Conservation (phyloP, 1,284 basidiomycete genomes). For the Pseudozyma thailandica region DNA sequence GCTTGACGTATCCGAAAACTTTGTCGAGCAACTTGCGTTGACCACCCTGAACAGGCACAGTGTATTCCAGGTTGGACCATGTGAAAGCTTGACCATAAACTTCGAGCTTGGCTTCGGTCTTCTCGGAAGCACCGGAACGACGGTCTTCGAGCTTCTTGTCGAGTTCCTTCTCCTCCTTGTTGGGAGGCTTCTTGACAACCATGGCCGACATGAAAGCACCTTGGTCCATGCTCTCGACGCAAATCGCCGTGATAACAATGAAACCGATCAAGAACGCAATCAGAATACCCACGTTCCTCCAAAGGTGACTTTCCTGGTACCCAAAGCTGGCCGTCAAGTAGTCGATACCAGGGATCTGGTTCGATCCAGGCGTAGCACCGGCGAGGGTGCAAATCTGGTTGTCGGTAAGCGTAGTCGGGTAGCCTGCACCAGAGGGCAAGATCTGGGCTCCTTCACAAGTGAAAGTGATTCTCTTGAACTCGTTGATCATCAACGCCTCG, state of each 20-base stretch:
- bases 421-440: slow-evolving; percentile 36
- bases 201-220: slow-evolving; percentile 60
- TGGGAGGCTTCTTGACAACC: slow-evolving; percentile 59
- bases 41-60: slow-evolving; percentile 72
- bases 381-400: slow-evolving; percentile 69
- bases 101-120: slow-evolving; percentile 56
- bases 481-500: slow-evolving; percentile 74
- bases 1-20: slow-evolving; percentile 83
- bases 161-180: slow-evolving; percentile 40
- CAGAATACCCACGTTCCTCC: slow-evolving; percentile 71
- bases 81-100: slow-evolving; percentile 66
- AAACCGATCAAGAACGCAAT: slow-evolving; percentile 64
- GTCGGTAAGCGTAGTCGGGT: slow-evolving; percentile 35
- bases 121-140: slow-evolving; percentile 34
- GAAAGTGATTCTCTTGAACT: slow-evolving; percentile 68
- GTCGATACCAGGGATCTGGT: slow-evolving; percentile 70
- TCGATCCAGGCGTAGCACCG: slow-evolving; percentile 69
- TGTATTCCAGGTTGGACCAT: slow-evolving; percentile 70
- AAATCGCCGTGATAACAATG: slow-evolving; percentile 53
- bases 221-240: slow-evolving; percentile 48
- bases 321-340: slow-evolving; percentile 74
- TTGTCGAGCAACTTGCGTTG: slow-evolving; percentile 78
- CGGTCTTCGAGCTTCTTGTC: slow-evolving; percentile 45
- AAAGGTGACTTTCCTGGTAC: slow-evolving; percentile 72
- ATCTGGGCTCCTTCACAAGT: slow-evolving; percentile 51